These are phyloP conservation scores for Tulasnella sp. DNA, from an alignment of 768 basidiomycete genomes.

Conservation along the genomic window DNA sequence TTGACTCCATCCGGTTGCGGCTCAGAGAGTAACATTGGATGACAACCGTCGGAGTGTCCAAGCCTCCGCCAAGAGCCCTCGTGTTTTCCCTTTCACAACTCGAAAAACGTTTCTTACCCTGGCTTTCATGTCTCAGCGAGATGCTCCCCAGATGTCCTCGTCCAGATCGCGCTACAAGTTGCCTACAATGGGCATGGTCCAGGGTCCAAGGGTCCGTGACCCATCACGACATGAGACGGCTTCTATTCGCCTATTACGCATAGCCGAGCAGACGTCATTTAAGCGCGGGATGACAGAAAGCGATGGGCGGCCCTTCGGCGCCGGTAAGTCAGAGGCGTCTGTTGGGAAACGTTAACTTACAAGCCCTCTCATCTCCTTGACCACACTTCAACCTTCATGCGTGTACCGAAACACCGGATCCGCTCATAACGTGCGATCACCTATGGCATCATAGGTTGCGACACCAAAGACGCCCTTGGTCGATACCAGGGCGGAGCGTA, in stretches of 20 bases:
- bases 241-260: slow-evolving; percentile 76
- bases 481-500: slow-evolving; percentile 70
- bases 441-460: slow-evolving; percentile 36
- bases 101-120: neutral
- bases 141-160: slow-evolving; percentile 74
- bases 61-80: slow-evolving; percentile 23
- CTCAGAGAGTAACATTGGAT: slow-evolving; percentile 87
- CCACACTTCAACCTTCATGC: slow-evolving; percentile 3
- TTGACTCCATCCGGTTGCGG: slow-evolving; percentile 74
- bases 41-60: slow-evolving; percentile 56
- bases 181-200: slow-evolving; percentile 90
- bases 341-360: neutral
- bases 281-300: slow-evolving; percentile 70
- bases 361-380: slow-evolving; percentile 24
- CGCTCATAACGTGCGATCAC: slow-evolving; percentile 37
- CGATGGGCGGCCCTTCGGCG: slow-evolving; percentile 56
- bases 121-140: slow-evolving; percentile 43
- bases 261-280: slow-evolving; percentile 88
- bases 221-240: slow-evolving; percentile 86
- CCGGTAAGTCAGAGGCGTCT: slow-evolving; percentile 41
- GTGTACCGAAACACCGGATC: slow-evolving; percentile 37
- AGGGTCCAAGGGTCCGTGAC: slow-evolving; percentile 69
- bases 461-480: slow-evolving; percentile 52
- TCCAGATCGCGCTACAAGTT: slow-evolving; percentile 91
- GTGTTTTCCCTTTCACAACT: slow-evolving; percentile 18